Percentiles rank a stretch among this genome's conserved stretches.
Conservation (phyloP, 2,329 filamentous ascomycete species). For the Neopestalotiopsis sp. region DNA sequence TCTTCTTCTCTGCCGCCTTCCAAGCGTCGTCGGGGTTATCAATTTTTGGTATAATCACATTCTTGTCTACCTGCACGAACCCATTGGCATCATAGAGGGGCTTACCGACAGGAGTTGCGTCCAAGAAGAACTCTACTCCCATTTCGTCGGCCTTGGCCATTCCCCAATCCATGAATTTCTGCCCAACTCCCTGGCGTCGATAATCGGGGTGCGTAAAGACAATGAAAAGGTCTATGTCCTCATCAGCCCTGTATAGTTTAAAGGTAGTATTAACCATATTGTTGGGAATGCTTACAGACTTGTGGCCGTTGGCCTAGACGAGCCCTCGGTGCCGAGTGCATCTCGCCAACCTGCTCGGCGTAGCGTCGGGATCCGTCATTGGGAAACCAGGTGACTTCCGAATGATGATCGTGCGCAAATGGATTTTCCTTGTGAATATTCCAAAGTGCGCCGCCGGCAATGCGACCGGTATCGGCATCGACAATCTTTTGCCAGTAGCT, state of each 20-base stretch:
- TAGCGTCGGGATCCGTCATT: conserved; percentile 30
- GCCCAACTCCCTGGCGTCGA: conserved; percentile 26
- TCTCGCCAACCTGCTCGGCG: conserved; percentile 26
- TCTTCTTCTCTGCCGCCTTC: conserved; percentile 41
- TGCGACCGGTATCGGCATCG: conserved; percentile 31
- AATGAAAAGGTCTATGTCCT: conserved; percentile 27
- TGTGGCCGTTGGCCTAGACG: conserved; percentile 26
- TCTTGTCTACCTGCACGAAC: background rate
- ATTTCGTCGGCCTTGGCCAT: conserved; percentile 28
- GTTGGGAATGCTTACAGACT: conserved; percentile 24
- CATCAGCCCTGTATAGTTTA: too few species aligned
- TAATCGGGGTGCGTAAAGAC: conserved; percentile 31
- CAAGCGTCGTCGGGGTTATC: conserved; percentile 25
- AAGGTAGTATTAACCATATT: background rate
- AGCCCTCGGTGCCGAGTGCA: conserved; percentile 19
- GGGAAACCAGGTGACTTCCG: conserved; percentile 37
- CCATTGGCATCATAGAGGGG: conserved; percentile 16
- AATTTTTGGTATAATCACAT: background rate
- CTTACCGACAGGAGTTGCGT: conserved; percentile 26
- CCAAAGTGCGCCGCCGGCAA: conserved; percentile 36
- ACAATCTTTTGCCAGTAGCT: conserved; percentile 38
- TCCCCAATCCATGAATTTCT: conserved; percentile 31
- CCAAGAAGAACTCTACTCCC: conserved; percentile 29
- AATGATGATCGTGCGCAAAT: conserved; percentile 23
- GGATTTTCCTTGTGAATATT: conserved; percentile 35